Conservation (phyloP, 164 flowering plant genomes). For the Umbellularia californica region DNA sequence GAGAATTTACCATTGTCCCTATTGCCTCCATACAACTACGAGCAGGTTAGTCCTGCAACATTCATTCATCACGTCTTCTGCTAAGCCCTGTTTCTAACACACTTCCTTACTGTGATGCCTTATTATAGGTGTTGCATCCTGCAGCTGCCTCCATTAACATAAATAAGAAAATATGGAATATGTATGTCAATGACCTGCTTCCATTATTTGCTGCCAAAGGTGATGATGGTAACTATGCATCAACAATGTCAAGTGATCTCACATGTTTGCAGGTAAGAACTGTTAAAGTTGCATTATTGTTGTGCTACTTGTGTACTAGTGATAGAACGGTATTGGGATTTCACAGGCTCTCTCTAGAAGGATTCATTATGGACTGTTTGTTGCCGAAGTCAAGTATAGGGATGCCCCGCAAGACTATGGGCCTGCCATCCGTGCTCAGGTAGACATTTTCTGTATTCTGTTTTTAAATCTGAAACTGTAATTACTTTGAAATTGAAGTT, state of each 20-base stretch:
- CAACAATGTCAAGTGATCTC: slow-evolving; percentile 59
- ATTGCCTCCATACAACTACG: slow-evolving; percentile 26
- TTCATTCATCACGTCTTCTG: background rate
- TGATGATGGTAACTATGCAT: slow-evolving; percentile 75
- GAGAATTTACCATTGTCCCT: slow-evolving; percentile 48
- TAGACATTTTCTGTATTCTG: slow-evolving; percentile 14
- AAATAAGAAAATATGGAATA: slow-evolving; percentile 58
- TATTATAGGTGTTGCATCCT: slow-evolving; percentile 62
- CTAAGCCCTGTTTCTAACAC: background rate
- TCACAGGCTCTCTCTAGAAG: slow-evolving; percentile 81
- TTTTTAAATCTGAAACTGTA: background rate
- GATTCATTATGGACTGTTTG: slow-evolving; percentile 87
- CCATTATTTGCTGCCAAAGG: slow-evolving; percentile 55
- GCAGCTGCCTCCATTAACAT: slow-evolving; percentile 54
- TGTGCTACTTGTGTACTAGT: background rate
- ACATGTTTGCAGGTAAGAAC: slow-evolving; percentile 68
- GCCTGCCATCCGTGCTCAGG: slow-evolving; percentile 66
- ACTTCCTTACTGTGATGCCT: background rate
- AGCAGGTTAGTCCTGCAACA: slow-evolving; percentile 29
- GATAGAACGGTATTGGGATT: background rate
- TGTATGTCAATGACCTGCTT: slow-evolving; percentile 54
- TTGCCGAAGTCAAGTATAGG: slow-evolving; percentile 82
- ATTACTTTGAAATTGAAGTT: background rate
- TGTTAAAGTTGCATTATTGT: background rate
- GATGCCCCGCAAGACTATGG: slow-evolving; percentile 68